Conservation (phyloP, 257 asterid genomes). For the Primulina huaijiensis region DNA sequence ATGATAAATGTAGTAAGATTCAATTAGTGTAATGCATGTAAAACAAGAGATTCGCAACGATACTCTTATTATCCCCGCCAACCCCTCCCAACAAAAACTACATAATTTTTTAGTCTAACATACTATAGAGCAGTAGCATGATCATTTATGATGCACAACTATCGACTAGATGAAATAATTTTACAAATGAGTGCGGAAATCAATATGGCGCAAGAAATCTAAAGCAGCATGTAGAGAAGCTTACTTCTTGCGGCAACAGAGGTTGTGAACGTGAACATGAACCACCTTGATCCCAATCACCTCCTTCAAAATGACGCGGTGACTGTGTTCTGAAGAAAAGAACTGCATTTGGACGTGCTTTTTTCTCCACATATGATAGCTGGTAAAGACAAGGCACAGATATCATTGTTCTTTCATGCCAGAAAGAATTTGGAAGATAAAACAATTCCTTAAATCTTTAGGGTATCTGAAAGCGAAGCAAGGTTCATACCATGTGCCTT, state of each 20-base stretch:
- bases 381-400: constrained; percentile 26
- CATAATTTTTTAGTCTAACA: background rate
- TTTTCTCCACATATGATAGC: constrained; percentile 59
- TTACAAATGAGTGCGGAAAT: background rate
- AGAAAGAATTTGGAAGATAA: background rate
- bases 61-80: background rate
- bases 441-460: constrained; percentile 1
- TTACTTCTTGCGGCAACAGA: constrained; percentile 61
- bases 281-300: constrained; percentile 97
- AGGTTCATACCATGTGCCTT: constrained; percentile 61
- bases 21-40: background rate
- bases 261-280: constrained; percentile 73
- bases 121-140: background rate
- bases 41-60: background rate
- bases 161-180: no score
- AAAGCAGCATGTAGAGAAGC: constrained; percentile 19
- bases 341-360: constrained; percentile 42
- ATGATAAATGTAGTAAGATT: background rate
- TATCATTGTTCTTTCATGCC: background rate
- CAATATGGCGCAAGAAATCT: background rate
- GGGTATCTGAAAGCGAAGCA: constrained; percentile 15
- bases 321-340: constrained; percentile 80
- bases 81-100: background rate
- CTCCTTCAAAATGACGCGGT: constrained; percentile 94
- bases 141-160: background rate